These are phyloP conservation scores for Nitzschia sp. DNA, from an alignment of 108 stramenopile species.

Conservation along the genomic window DNA sequence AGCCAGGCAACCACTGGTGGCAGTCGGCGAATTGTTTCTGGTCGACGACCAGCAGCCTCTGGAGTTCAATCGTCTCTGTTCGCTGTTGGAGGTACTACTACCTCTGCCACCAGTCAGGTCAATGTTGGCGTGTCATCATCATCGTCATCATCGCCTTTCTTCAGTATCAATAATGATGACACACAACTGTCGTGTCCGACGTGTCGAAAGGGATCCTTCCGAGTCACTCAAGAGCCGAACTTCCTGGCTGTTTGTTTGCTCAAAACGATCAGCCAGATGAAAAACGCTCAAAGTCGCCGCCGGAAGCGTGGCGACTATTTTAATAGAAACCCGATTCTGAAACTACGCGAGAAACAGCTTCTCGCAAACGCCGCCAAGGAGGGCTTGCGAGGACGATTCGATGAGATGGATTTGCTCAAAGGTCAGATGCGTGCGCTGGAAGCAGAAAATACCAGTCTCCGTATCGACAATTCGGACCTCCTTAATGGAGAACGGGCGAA, in stretches of 20 bases:
- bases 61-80: no score
- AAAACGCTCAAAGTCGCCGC: not conserved
- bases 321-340: not conserved
- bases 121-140: no score
- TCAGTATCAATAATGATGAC: no score
- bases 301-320: not conserved
- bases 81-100: no score
- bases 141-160: no score
- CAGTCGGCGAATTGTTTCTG: no score
- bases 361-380: not conserved
- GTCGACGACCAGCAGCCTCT: no score
- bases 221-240: not conserved
- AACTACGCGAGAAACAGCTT: not conserved
- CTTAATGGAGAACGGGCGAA: not conserved
- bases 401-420: not conserved
- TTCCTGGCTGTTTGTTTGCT: not conserved
- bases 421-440: not conserved
- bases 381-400: no score
- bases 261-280: not conserved
- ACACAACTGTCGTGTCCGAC: no score
- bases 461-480: not conserved
- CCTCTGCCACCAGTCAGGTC: no score
- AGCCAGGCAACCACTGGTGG: not conserved
- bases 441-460: not conserved
- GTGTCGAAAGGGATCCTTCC: not conserved